These are phyloP conservation scores for Monascus ruber DNA, from an alignment of 2,329 filamentous ascomycete genomes.

Conservation along the genomic window DNA sequence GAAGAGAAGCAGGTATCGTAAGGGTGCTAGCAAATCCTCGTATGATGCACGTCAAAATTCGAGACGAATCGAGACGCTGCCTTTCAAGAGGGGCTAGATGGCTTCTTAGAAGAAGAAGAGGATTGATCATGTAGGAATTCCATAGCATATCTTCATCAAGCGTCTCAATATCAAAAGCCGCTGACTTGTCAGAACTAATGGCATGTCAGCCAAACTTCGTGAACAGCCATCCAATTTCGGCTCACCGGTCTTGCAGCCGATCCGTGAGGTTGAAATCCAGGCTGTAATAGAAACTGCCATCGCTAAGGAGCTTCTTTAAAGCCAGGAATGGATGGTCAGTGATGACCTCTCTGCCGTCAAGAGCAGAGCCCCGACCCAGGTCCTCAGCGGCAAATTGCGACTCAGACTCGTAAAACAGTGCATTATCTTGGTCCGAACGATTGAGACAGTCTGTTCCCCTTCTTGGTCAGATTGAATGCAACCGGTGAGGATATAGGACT, in stretches of 20 bases:
- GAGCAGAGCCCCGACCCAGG: conserved; percentile 37
- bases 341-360: conserved; percentile 55
- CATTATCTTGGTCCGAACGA: conserved; percentile 72
- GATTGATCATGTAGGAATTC: conserved; percentile 98
- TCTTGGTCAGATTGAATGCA: conserved; percentile 1
- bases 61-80: conserved; percentile 68
- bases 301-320: conserved; percentile 80
- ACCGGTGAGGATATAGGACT: conserved; percentile 3
- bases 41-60: conserved; percentile 86
- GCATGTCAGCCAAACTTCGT: conserved; percentile 4
- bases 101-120: conserved; percentile 78
- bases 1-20: conserved; percentile 64
- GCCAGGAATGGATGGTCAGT: conserved; percentile 83
- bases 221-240: conserved; percentile 2
- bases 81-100: conserved; percentile 65
- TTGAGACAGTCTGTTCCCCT: conserved; percentile 63
- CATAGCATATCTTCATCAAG: conserved; percentile 88
- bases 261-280: conserved; percentile 97
- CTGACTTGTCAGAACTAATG: conserved; percentile 57
- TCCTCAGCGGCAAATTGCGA: conserved; percentile 45
- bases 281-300: conserved; percentile 95
- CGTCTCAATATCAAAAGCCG: conserved; percentile 80
- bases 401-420: conserved; percentile 46
- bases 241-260: conserved; percentile 73
- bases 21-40: conserved; percentile 84